These are phyloP conservation scores for Plasmodium cynomolgi DNA, from an alignment of 169 alveolate species.

Conservation along the genomic window DNA sequence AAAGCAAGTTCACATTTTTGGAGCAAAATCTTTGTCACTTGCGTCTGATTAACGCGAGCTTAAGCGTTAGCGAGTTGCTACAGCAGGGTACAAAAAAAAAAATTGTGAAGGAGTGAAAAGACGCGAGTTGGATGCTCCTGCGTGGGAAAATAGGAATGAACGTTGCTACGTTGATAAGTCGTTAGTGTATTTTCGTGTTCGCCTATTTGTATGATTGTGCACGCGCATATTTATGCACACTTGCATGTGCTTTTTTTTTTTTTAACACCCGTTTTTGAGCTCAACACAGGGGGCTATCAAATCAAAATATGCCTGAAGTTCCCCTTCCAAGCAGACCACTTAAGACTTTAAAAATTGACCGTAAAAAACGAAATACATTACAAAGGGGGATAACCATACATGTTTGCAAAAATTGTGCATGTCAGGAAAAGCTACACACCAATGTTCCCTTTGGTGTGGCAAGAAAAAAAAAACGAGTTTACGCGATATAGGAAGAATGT, in stretches of 20 bases:
- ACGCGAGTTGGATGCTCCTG: not conserved
- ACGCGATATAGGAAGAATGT: constrained; percentile 3
- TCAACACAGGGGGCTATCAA: not conserved
- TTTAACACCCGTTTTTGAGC: not conserved
- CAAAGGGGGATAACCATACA: not conserved
- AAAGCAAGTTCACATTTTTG: not conserved
- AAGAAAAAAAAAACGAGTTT: not conserved
- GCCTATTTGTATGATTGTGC: not conserved
- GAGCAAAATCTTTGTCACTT: not conserved
- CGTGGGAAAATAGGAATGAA: not conserved
- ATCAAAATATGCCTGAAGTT: not conserved
- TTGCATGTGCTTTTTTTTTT: not conserved
- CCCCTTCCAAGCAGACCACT: not conserved
- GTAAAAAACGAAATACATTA: not conserved
- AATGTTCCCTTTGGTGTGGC: not conserved
- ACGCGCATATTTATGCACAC: not conserved
- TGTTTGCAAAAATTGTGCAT: not conserved
- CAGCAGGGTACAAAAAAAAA: not conserved
- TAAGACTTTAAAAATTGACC: not conserved
- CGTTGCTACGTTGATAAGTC: not conserved
- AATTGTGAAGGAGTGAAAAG: not conserved
- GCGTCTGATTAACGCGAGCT: not conserved
- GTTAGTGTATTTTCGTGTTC: not conserved
- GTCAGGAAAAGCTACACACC: not conserved
- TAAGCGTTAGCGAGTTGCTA: not conserved